These are phyloP conservation scores for Truncatella angustata DNA, from an alignment of 2,329 filamentous ascomycete genomes.

Conservation along the genomic window DNA sequence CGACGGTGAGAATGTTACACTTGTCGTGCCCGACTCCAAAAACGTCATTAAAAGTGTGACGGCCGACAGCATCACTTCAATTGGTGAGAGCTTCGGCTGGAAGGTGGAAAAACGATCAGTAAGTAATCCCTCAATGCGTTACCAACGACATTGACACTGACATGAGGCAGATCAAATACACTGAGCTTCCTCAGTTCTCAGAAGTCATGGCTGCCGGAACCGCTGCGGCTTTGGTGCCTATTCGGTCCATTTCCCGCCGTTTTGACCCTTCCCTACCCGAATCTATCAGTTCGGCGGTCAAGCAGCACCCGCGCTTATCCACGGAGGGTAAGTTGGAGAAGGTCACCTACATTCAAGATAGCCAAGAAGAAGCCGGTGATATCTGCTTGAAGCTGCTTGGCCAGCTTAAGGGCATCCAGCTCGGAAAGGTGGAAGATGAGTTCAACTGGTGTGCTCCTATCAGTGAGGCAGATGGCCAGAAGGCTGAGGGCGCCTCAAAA, in stretches of 20 bases:
- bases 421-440: conserved; percentile 72
- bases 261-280: conserved; percentile 35
- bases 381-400: conserved; percentile 70
- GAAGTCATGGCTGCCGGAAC: conserved; percentile 93
- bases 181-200: conserved; percentile 50
- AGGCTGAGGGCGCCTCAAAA: conserved; percentile 31
- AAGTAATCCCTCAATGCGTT: no score
- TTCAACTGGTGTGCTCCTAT: conserved; percentile 69
- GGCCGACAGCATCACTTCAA: conserved; percentile 71
- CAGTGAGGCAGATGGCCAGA: conserved; percentile 40
- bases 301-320: conserved; percentile 37
- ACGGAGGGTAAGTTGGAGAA: conserved; percentile 42
- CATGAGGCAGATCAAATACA: conserved; percentile 58
- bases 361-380: conserved; percentile 68
- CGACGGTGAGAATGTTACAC: conserved; percentile 59
- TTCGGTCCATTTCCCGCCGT: conserved; percentile 81
- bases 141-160: no score
- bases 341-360: conserved; percentile 52
- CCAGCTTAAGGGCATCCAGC: conserved; percentile 82
- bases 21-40: conserved; percentile 84
- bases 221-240: conserved; percentile 86
- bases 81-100: conserved; percentile 79
- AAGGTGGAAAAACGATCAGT: conserved; percentile 73
- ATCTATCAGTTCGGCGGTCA: conserved; percentile 34
- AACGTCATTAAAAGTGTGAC: conserved; percentile 77